Conservation (phyloP, 768 basidiomycete genomes). For the Hericium alpestre region DNA sequence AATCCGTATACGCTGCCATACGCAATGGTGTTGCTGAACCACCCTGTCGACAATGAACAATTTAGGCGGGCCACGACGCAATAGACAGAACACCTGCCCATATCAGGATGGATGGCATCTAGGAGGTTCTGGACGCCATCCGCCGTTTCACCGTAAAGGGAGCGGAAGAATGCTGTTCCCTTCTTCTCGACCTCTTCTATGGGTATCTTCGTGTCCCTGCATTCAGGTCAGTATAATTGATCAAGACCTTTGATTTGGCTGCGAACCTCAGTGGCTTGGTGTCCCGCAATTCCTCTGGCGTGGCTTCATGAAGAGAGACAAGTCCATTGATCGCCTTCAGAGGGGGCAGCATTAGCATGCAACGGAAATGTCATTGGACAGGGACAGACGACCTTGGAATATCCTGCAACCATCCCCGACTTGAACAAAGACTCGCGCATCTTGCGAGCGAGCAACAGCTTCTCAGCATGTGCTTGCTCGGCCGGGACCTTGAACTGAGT, state of each 20-base stretch:
- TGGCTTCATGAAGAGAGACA: conserved; percentile 36
- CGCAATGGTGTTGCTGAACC: conserved; percentile 41
- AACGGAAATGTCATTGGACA: conserved; percentile 1
- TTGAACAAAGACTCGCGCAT: conserved; percentile 57
- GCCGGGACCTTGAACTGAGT: conserved; percentile 10
- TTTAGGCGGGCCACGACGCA: background rate
- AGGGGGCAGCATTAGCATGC: background rate
- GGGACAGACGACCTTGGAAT: conserved; percentile 35
- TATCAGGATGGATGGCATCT: conserved; percentile 45
- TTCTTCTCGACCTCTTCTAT: conserved; percentile 31
- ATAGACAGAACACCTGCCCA: conserved; percentile 32
- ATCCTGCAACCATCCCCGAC: conserved; percentile 45
- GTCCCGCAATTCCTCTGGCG: conserved; percentile 43
- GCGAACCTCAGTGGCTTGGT: conserved; percentile 35
- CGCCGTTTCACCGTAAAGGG: conserved; percentile 49
- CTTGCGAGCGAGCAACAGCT: conserved; percentile 36
- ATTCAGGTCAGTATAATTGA: background rate
- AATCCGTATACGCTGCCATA: conserved; percentile 50
- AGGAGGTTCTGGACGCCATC: conserved; percentile 37
- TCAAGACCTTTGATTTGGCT: background rate
- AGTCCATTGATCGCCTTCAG: conserved; percentile 49
- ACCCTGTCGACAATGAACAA: conserved; percentile 26
- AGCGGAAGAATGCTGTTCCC: conserved; percentile 35
- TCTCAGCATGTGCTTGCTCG: conserved; percentile 22
- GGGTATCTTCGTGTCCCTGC: conserved; percentile 31